These are phyloP conservation scores for Dactylella cylindrospora DNA, from an alignment of 2,329 filamentous ascomycete genomes.

Conservation along the genomic window DNA sequence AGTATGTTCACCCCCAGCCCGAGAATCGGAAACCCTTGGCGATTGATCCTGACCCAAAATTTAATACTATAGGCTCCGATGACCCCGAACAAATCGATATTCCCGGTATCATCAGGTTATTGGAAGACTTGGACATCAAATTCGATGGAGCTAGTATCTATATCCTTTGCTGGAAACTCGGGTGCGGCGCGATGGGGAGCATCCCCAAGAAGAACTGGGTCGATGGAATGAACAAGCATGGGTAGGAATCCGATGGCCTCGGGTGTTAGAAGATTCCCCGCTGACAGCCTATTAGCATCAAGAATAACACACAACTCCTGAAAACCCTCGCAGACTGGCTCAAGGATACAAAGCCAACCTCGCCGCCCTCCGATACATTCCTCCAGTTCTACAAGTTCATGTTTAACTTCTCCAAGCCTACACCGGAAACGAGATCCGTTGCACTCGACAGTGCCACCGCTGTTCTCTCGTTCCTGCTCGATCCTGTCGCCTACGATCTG, in stretches of 20 bases:
- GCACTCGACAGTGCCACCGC: conserved; percentile 14
- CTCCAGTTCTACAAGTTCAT: conserved; percentile 37
- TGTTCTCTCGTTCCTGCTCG: conserved; percentile 20
- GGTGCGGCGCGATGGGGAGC: conserved; percentile 23
- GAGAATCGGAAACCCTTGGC: no score
- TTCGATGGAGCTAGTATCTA: conserved; percentile 40
- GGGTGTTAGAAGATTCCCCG: background rate
- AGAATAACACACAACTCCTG: conserved; percentile 26
- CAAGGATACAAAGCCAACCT: conserved; percentile 26
- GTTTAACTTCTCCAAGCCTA: conserved; percentile 39
- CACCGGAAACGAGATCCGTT: conserved; percentile 21
- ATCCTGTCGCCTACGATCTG: conserved; percentile 32
- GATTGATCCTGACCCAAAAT: background rate
- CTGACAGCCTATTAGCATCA: background rate
- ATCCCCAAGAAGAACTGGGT: conserved; percentile 38
- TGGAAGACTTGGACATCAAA: conserved; percentile 34
- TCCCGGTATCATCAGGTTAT: conserved; percentile 16
- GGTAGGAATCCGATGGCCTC: background rate
- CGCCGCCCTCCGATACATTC: conserved; percentile 23
- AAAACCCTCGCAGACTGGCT: conserved; percentile 29
- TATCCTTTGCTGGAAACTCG: conserved; percentile 41
- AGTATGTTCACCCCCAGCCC: conserved; percentile 34
- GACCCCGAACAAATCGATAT: conserved; percentile 34
- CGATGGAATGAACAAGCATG: conserved; percentile 36
- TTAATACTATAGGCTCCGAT: conserved; percentile 16